Evolutionary conservation across 2,329 filamentous ascomycete species (phyloP), one percentile per base, ranked within the genome.

Genomic region (Penicillium sp.): DNA sequence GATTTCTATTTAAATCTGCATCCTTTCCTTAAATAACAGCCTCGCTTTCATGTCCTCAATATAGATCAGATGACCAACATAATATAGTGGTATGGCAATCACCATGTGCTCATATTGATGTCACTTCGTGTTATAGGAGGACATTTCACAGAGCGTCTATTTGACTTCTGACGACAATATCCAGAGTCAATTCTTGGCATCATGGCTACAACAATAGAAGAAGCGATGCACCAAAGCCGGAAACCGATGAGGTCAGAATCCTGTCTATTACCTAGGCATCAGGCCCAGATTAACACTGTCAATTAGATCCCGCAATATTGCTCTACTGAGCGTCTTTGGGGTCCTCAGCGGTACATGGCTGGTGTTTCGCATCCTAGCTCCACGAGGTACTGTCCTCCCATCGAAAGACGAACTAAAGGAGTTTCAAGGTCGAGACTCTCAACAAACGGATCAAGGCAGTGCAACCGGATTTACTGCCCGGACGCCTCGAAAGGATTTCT

Each of bases 251-350:
- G 40, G 53, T 55, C 39, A 47, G 49, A 41, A 23, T 27, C 11
- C 16, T 4, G 3, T 14, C 1, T 0, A 2, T 16, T 18, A 26
- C 8, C 13, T 40, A 16, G 27, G 14, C 18, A 16, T 10, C 18
- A 7, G 14, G 16, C 18, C 8, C n/a, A 8, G 18, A 11, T 7
- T 50, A 9, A 50, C 47, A 26, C 18, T 18, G 3, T 13, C 18
- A 27, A 26, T 8, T 18, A 67, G 63, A 41, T 58, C 55, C 23
- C 61, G 60, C 19, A 64, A 57, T 11, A 53, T 62, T 38, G 65
- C 64, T 11, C 3, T 67, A 8, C 26, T 62, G 42, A 65, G 62
- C 41, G 59, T 61, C 27, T 50, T 53, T 36, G 61, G 62, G 1
- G 60, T 67, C 11, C 43, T 67, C 3, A 53, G 58, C 3, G 61